Conservation (phyloP, 495 filamentous ascomycete species). For the Lepraria neglecta region DNA sequence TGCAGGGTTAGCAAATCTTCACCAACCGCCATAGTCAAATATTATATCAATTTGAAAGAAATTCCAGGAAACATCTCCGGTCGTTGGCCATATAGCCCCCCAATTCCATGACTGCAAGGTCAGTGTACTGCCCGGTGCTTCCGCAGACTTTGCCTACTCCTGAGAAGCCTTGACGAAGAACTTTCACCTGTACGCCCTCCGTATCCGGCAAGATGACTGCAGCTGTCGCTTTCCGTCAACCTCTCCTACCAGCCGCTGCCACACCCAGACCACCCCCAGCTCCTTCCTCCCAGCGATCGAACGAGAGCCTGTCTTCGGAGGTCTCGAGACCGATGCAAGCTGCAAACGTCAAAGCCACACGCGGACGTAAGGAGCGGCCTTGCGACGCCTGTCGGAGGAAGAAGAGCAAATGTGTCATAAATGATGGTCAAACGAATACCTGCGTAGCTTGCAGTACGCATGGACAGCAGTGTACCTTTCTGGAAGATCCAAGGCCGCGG, state of each 20-base stretch:
- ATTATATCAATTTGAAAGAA: neutral
- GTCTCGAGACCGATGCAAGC: slow-evolving; percentile 13
- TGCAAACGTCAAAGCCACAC: slow-evolving; percentile 17
- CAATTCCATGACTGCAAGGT: neutral
- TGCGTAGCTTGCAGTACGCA: slow-evolving; percentile 52
- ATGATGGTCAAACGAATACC: slow-evolving; percentile 46
- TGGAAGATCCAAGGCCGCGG: slow-evolving; percentile 56
- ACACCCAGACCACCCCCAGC: slow-evolving; percentile 10
- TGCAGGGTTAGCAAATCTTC: neutral
- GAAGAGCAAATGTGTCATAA: slow-evolving; percentile 86
- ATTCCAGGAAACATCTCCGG: neutral
- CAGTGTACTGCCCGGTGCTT: neutral
- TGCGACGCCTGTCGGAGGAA: slow-evolving; percentile 78
- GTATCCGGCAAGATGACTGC: slow-evolving; percentile 13
- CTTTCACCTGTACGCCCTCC: neutral
- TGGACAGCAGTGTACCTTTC: slow-evolving; percentile 49
- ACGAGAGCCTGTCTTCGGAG: slow-evolving; percentile 23
- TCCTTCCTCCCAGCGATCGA: slow-evolving; percentile 21
- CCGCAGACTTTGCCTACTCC: neutral
- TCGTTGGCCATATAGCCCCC: neutral
- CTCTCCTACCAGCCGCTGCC: slow-evolving; percentile 10
- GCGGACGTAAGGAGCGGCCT: slow-evolving; percentile 44
- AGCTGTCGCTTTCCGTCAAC: slow-evolving; percentile 14
- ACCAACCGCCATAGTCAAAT: neutral
- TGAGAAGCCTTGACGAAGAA: neutral